Evolutionary conservation across 768 basidiomycete species (phyloP).

Genomic region (Coprinellus micaceus): DNA sequence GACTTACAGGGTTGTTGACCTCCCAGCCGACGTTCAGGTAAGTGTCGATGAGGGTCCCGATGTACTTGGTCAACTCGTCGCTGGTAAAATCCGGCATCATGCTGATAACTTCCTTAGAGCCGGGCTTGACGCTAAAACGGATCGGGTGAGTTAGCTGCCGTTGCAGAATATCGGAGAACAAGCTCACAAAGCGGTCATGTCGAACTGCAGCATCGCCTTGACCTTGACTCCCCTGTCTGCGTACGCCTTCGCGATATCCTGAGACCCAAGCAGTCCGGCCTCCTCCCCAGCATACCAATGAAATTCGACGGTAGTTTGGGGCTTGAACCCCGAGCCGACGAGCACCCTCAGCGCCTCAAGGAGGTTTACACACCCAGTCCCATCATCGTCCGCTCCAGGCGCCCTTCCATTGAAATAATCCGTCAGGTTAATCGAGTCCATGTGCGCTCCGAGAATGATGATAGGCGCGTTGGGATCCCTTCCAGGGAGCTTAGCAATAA

Average conservation of each 20-base stretch:
- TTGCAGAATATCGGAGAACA: neutral
- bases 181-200: constrained; percentile 39
- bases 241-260: constrained; percentile 50
- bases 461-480: constrained; percentile 21
- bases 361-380: constrained; percentile 37
- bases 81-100: constrained; percentile 18
- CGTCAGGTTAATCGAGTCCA: constrained; percentile 35
- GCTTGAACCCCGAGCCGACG: constrained; percentile 31
- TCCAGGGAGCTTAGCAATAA: constrained; percentile 33
- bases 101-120: constrained; percentile 35
- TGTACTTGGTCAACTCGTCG: neutral
- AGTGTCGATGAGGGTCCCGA: neutral
- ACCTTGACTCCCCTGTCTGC: constrained; percentile 38
- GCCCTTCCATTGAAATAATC: constrained; percentile 33
- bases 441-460: constrained; percentile 36
- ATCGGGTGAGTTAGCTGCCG: neutral
- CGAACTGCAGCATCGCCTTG: constrained; percentile 43
- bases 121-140: constrained; percentile 37
- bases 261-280: constrained; percentile 43
- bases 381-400: constrained; percentile 49
- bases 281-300: constrained; percentile 44
- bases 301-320: constrained; percentile 38
- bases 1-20: constrained; percentile 4
- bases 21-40: constrained; percentile 29
- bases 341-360: constrained; percentile 39